Conservation (phyloP, 225 moss, liverwort and hornwort genomes). For the Climacium dendroides region DNA sequence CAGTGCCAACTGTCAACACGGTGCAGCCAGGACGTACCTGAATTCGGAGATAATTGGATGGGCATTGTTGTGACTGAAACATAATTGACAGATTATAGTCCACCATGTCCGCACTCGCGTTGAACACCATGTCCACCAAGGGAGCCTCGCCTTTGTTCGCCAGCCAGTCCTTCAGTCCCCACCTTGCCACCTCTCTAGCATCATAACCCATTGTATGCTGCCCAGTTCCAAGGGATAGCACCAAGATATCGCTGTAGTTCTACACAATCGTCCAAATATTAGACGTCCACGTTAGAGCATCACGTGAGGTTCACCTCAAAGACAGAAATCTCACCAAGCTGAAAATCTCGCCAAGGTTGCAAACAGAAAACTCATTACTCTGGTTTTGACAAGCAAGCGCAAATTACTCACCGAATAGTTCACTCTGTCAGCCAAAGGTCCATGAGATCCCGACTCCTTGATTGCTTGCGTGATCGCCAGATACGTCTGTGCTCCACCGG, state of each 20-base stretch:
- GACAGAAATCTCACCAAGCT: not conserved
- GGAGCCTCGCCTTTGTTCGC: slow-evolving; percentile 53
- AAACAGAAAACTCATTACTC: not conserved
- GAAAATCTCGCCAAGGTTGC: not conserved
- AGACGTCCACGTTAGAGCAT: not conserved
- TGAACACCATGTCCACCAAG: slow-evolving; percentile 54
- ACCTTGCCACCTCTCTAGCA: slow-evolving; percentile 35
- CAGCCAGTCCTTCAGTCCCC: slow-evolving; percentile 42
- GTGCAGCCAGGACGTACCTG: slow-evolving; percentile 6
- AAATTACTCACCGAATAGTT: slow-evolving; percentile 8
- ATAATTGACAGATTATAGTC: slow-evolving; percentile 50
- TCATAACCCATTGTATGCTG: slow-evolving; percentile 41
- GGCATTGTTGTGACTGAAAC: slow-evolving; percentile 38
- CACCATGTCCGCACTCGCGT: slow-evolving; percentile 55
- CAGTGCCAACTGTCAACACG: not conserved
- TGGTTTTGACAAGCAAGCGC: not conserved
- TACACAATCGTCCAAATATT: not conserved
- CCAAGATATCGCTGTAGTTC: slow-evolving; percentile 50
- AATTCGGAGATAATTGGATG: slow-evolving; percentile 45
- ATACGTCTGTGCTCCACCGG: slow-evolving; percentile 28
- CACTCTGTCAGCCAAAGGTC: slow-evolving; percentile 8
- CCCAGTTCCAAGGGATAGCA: slow-evolving; percentile 59
- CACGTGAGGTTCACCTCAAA: not conserved
- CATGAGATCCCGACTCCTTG: slow-evolving; percentile 24
- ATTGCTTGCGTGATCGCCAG: slow-evolving; percentile 45